Percentiles rank a stretch among this genome's conserved stretches.
Evolutionary conservation across 2,329 filamentous ascomycete species (phyloP).

Genomic region (Aaosphaeria pasadenensis): DNA sequence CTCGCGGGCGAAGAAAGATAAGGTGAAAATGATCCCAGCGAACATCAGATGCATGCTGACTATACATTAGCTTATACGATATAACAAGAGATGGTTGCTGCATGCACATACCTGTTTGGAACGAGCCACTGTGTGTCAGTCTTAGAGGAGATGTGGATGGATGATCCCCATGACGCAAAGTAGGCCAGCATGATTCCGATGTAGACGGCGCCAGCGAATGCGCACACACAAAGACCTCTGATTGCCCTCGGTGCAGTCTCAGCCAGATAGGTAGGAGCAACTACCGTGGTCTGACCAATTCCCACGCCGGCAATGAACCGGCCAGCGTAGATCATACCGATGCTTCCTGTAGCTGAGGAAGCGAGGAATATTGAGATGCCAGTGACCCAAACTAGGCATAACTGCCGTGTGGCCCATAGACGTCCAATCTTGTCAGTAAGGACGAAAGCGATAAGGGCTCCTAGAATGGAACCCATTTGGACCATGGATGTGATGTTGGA

Average conservation of each 20-base stretch:
- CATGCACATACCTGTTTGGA: slow-evolving; percentile 52
- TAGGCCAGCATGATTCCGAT: slow-evolving; percentile 75
- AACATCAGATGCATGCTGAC: slow-evolving; percentile 70
- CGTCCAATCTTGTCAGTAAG: slow-evolving; percentile 45
- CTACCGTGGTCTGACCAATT: slow-evolving; percentile 65
- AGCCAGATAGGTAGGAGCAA: slow-evolving; percentile 69
- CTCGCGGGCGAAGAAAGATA: slow-evolving; percentile 68
- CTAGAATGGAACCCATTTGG: slow-evolving; percentile 71
- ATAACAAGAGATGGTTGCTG: neutral
- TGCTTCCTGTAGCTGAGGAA: slow-evolving; percentile 30
- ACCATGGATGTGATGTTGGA: slow-evolving; percentile 79
- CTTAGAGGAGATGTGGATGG: slow-evolving; percentile 49
- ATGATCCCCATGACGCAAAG: slow-evolving; percentile 62
- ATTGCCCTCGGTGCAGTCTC: slow-evolving; percentile 68
- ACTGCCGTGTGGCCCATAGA: slow-evolving; percentile 42
- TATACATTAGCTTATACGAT: neutral
- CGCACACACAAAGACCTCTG: slow-evolving; percentile 70
- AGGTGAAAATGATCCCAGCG: slow-evolving; percentile 65
- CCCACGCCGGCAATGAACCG: slow-evolving; percentile 65
- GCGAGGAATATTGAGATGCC: slow-evolving; percentile 43
- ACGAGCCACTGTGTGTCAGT: slow-evolving; percentile 55
- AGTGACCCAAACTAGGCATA: slow-evolving; percentile 40
- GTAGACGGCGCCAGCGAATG: slow-evolving; percentile 71
- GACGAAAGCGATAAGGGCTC: slow-evolving; percentile 61
- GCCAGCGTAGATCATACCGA: slow-evolving; percentile 59